Base-by-base conservation (phyloP, 2,329 filamentous ascomycete genomes). In the Erysiphe pulchra region DNA sequence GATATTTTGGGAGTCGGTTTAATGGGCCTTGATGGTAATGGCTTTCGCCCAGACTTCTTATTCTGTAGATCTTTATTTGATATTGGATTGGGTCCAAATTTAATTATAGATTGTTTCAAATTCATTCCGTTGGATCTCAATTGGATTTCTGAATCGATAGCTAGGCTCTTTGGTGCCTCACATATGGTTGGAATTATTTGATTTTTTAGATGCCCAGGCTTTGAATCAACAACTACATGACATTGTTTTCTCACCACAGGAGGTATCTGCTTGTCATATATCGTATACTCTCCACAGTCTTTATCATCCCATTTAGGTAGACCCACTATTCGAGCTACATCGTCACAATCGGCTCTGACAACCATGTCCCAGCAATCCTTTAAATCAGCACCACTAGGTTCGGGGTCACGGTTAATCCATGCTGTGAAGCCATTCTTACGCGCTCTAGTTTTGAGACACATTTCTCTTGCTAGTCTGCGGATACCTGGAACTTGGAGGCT, bases 401-500 rank as follows among this genome's bases (percentile, higher is more conserved):
- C 81, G 0, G 81, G 69, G 49, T 93, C 85, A 46, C 84, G 74
- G 61, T 95, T 95, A 62, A 98, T 82, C 84, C 87, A 98, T 44
- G 92, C 78, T 0, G 86, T 84, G 48, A 93, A 73, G 0, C 87
- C 86, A 53, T 92, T 81, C 52, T 74, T 75, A 46, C 84, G 75
- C 54, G 78, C 75, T 49, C 86, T 73, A n/a, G 92, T 82, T 31
- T 84, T 77, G 44, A 77, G 75, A 59, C 85, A 94, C 70, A 95
- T 75, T 60, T 94, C 86, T 59, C 81, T 81, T 48, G 87, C 85
- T 47, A 98, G 79, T 46, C 86, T 73, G 49, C 82, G 76, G 39
- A 94, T 85, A 9, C 90, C 90, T 0, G 87, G 87, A 44, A 98
- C 86, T 59, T 95, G 95, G 54, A 98, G 65, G 48, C 83, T 94